phyloP scores from a whole-genome alignment of 306 rosid species.

The Cicer yamashitae region DNA sequence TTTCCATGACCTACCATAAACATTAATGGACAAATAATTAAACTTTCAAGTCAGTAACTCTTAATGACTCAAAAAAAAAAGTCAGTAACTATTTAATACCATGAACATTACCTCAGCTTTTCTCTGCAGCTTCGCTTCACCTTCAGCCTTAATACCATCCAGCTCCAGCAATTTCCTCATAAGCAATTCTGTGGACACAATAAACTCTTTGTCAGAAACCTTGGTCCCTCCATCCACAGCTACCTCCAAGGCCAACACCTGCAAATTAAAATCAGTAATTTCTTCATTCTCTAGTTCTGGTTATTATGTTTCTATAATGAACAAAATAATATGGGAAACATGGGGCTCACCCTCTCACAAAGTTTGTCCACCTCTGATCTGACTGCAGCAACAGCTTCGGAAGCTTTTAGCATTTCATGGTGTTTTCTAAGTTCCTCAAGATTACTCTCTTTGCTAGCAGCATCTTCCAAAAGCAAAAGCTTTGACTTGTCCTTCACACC shows the following conservation, averaged over 20 bases:
- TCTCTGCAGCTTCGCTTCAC: conserved; percentile 80
- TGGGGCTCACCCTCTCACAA: conserved; percentile 64
- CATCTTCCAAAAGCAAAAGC: conserved; percentile 69
- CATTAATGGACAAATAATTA: conserved; percentile 17
- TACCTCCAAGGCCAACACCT: conserved; percentile 83
- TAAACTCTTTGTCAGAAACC: conserved; percentile 80
- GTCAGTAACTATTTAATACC: conserved; percentile 1
- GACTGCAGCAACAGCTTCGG: conserved; percentile 65
- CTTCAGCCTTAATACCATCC: conserved; percentile 87
- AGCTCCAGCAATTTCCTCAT: conserved; percentile 85
- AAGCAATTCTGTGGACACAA: conserved; percentile 70
- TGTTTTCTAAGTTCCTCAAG: conserved; percentile 59
- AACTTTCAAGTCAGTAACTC: conserved; percentile 4
- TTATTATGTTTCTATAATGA: not conserved
- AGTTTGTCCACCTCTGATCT: conserved; percentile 79
- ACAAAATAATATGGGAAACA: not conserved
- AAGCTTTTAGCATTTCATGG: conserved; percentile 60
- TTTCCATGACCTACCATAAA: conserved; percentile 13
- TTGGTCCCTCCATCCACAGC: conserved; percentile 72
- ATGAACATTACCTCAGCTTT: conserved; percentile 73
- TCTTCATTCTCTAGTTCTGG: not conserved
- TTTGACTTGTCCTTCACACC: conserved; percentile 84
- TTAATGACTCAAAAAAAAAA: not conserved
- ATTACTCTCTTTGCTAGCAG: conserved; percentile 60
- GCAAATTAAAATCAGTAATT: conserved; percentile 25